Percentiles rank a stretch among this genome's conserved stretches.
These are phyloP conservation scores for Vitis riparia DNA, from an alignment of 164 flowering plant species.

Conservation along the genomic window DNA sequence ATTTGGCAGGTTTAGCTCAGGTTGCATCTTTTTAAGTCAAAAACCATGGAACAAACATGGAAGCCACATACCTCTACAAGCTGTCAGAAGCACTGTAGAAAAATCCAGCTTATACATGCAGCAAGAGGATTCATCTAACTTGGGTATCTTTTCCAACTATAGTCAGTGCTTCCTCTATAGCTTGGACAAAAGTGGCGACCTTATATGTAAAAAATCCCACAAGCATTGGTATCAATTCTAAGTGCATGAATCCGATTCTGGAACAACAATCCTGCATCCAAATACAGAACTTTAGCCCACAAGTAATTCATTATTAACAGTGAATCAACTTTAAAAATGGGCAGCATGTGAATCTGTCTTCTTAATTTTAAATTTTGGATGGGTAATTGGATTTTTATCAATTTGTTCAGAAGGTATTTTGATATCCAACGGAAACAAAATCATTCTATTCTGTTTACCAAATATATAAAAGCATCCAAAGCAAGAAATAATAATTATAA, in stretches of 20 bases:
- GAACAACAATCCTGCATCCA: constrained; percentile 66
- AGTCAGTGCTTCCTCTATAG: constrained; percentile 65
- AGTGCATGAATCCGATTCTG: constrained; percentile 78
- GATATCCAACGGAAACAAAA: too few relatives aligned
- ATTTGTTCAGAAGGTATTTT: too few relatives aligned
- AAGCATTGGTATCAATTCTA: constrained; percentile 87
- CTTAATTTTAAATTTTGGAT: too few relatives aligned
- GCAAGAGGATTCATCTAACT: constrained; percentile 6
- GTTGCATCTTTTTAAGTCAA: too few relatives aligned
- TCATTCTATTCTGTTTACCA: too few relatives aligned
- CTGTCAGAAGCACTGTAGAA: not conserved
- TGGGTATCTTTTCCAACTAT: constrained; percentile 27
- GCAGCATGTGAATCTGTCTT: too few relatives aligned
- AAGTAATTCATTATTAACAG: not conserved
- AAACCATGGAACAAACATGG: too few relatives aligned
- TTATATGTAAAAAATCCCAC: constrained; percentile 97
- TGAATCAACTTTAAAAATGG: not conserved
- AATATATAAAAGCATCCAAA: too few relatives aligned
- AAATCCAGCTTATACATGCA: not conserved
- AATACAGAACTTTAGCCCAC: constrained; percentile 5
- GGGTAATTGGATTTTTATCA: too few relatives aligned
- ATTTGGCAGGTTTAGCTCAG: too few relatives aligned
- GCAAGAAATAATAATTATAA: too few relatives aligned
- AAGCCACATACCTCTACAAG: not conserved
- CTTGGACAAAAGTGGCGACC: constrained; percentile 86